Percentiles rank a stretch among this genome's conserved stretches.
These are phyloP conservation scores for Globisporangium spiculum DNA, from an alignment of 352 stramenopile species.

Conservation along the genomic window DNA sequence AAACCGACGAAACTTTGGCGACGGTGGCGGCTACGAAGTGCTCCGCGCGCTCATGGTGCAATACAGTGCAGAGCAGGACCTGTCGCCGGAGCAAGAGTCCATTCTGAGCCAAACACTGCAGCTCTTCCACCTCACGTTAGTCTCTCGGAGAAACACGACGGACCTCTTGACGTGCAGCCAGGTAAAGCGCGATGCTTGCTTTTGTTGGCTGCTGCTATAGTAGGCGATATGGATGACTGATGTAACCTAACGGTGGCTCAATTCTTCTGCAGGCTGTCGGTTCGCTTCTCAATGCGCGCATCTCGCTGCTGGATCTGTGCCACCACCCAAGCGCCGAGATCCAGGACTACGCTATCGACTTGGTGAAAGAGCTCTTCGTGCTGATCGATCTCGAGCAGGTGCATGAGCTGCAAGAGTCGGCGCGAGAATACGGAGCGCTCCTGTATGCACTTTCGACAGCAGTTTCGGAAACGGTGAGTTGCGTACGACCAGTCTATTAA, in stretches of 20 bases:
- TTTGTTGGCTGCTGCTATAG: too few relatives aligned
- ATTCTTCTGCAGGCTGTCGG: slow-evolving; percentile 33
- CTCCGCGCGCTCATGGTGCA: slow-evolving; percentile 66
- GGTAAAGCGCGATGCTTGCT: slow-evolving; percentile 1
- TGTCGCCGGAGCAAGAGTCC: slow-evolving; percentile 23
- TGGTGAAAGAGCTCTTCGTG: slow-evolving; percentile 77
- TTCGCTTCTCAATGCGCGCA: slow-evolving; percentile 63
- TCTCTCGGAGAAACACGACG: slow-evolving; percentile 45
- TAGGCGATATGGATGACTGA: neutral
- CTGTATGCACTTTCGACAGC: slow-evolving; percentile 62
- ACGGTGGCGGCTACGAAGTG: slow-evolving; percentile 68
- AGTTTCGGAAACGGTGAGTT: slow-evolving; percentile 26
- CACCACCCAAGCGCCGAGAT: slow-evolving; percentile 44
- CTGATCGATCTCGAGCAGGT: slow-evolving; percentile 73
- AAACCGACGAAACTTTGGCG: slow-evolving; percentile 77
- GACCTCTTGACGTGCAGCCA: slow-evolving; percentile 57
- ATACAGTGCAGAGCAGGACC: slow-evolving; percentile 30
- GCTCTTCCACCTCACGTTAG: slow-evolving; percentile 66
- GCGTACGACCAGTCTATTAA: neutral
- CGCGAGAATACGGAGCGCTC: slow-evolving; percentile 70
- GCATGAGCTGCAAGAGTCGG: slow-evolving; percentile 75
- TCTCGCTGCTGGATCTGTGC: slow-evolving; percentile 65
- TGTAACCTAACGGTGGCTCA: neutral
- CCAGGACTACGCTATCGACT: slow-evolving; percentile 54
- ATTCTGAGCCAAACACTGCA: slow-evolving; percentile 54